Evolutionary conservation across 1,139 yeast genomes (phyloP), one percentile per base, ranked within the genome.

Genomic region (Dujonia santamariae): DNA sequence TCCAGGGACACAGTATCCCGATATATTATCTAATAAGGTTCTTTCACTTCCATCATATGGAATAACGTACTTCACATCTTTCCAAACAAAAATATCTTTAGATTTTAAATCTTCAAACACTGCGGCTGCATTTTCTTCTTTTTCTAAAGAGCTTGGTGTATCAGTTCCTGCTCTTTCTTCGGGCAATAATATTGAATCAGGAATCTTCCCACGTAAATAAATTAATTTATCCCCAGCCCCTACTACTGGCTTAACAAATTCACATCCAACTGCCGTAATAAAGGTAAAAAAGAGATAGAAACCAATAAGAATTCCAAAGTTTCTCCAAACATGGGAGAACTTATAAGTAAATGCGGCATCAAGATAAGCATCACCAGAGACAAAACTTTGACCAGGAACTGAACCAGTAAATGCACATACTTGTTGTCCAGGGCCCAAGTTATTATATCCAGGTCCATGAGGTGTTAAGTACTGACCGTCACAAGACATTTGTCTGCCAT

Each of bases 1-100:
- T 44, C 85, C 85, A 12, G 85, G 85, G 42, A 75, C 72, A 47
- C 79, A 80, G 53, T 67, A 80, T 27, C 86, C 87, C 43, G 75
- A 78, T 33, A 80, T 73, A 50, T 73, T 66, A 41, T 75, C 72
- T 42, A 80, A 57, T 32, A 77, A 55, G 45, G 64, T 63, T 54
- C 80, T 63, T 30, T 76, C 74, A 36, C 47, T 51, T 17, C 59
- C 60, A 31, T 62, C 62, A 38, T 57, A 56, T 5, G 59, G 61
- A 33, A 72, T 69, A 27, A 59, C 63, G 42, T 68, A 72, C 37
- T 62, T 53, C 20, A 72, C 61, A 39, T 69, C 53, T 38, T 60
- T 59, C 75, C 76, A 65, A 36, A 57, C 59, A 48, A 72, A 71
- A 26, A 67, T 51, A 40, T 60, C 63, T 23, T 52, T 48, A 13